A percentile compares a stretch with the other conserved stretches of the same genome.
Evolutionary conservation across 2,329 filamentous ascomycete species (phyloP).

Genomic region (Aspergillus sp.): DNA sequence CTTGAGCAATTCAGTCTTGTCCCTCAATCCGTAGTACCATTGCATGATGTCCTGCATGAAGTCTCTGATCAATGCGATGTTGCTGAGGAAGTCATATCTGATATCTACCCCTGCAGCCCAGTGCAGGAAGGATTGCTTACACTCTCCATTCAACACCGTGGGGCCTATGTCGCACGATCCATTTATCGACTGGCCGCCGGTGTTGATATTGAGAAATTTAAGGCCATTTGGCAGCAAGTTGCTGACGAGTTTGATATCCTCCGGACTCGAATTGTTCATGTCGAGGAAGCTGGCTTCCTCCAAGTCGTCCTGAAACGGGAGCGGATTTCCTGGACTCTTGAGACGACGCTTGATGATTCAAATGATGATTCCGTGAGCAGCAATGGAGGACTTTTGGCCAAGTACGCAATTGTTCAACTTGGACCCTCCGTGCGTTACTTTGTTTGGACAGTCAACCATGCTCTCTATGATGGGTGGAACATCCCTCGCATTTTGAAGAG

Average conservation of each 20-base stretch:
- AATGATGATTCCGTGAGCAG: constrained; percentile 26
- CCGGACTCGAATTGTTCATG: constrained; percentile 49
- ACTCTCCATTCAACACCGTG: constrained; percentile 48
- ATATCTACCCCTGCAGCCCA: constrained; percentile 46
- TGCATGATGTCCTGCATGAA: constrained; percentile 27
- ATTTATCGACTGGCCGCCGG: constrained; percentile 39
- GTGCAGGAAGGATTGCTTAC: constrained; percentile 49
- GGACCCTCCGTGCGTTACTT: constrained; percentile 36
- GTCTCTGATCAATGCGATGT: constrained; percentile 33
- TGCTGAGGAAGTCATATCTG: constrained; percentile 28
- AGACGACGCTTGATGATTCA: constrained; percentile 27
- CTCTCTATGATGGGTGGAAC: constrained; percentile 54
- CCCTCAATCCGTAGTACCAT: constrained; percentile 17
- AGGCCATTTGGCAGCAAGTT: constrained; percentile 47
- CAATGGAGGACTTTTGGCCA: constrained; percentile 36
- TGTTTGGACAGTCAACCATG: constrained; percentile 53
- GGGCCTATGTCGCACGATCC: constrained; percentile 51
- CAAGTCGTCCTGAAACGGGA: constrained; percentile 42
- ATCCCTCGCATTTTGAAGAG: constrained; percentile 38
- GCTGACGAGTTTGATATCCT: constrained; percentile 49
- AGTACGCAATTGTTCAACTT: constrained; percentile 37
- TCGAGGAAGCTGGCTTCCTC: constrained; percentile 35
- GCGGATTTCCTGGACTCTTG: constrained; percentile 36
- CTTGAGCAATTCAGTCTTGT: constrained; percentile 32
- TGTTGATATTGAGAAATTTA: constrained; percentile 45